Base-by-base conservation (phyloP, 1,139 yeast species). In the Saccharomyces hybrid region DNA sequence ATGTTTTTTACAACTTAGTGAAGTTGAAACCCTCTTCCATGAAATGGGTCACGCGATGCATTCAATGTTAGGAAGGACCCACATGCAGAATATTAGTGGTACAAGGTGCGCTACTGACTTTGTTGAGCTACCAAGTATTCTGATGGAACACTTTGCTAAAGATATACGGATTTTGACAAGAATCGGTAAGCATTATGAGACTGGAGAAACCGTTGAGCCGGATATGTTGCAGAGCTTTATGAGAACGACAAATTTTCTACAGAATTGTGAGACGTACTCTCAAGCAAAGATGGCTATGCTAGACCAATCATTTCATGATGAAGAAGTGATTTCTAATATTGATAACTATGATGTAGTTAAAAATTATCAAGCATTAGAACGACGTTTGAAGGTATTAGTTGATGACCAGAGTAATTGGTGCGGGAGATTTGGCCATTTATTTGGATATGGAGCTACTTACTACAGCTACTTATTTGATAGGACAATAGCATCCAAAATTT, bases 1-100 rank as follows among this genome's bases (percentile, higher is more conserved):
- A 46, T 77, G 84, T 50, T 73, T 88, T 27, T 72, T 93, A 46
- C 76, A 85, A 8, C 76, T 88, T 57, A 82, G 79, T 55, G 98
- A 95, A 65, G 91, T 93, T 4, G 96, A 91, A 65, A 93, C 99
- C 0, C 73, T 93, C 34, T 93, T 95, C 73, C 99, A 93, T 71
- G 99, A 93, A 71, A 90, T 93, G 96, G 99, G 99, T 0, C 99
- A 93, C 72, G 99, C 99, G 1, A 87, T 93, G 83, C 99, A 93
- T 70, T 89, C 97, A 5, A 91, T 93, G 97, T 75, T 93, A 29
- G 99, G 98, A 0, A 78, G 93, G 57, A 93, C 99, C 0, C 79
- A 84, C 50, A 74, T 93, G 51, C 99, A 95, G 67, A 95, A 91
- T 67, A 85, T 93, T n/a, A 85, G 95, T 26, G 99, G 99, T 2